Evolutionary conservation across 129 eudicot genomes (phyloP).

Genomic region (Pulicaria dysenterica): DNA sequence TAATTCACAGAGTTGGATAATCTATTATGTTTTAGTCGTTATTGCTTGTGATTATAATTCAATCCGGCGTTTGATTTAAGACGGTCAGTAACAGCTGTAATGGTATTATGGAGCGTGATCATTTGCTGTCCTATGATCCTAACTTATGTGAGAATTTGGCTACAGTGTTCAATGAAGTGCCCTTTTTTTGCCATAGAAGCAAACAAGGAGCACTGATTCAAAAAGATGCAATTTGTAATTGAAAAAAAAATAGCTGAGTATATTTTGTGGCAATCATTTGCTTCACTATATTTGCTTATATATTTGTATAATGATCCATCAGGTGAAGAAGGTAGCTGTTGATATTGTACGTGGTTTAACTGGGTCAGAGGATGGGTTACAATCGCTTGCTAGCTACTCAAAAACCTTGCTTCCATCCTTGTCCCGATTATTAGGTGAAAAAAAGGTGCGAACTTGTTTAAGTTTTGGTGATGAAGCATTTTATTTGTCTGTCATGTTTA

Average conservation of each 20-base stretch:
- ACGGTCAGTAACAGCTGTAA: no score
- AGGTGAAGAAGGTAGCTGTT: conserved; percentile 91
- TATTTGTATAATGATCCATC: conserved; percentile 5
- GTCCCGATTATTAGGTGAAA: conserved; percentile 56
- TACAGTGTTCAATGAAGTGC: no score
- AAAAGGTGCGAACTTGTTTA: conserved; percentile 49
- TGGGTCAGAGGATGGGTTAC: conserved; percentile 79
- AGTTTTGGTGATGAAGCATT: conserved; percentile 9
- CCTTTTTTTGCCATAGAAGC: no score
- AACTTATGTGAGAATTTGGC: no score
- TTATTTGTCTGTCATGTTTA: not conserved
- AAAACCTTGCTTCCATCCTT: conserved; percentile 49
- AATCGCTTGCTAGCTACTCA: conserved; percentile 59
- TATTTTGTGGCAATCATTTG: not conserved
- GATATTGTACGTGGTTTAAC: conserved; percentile 85
- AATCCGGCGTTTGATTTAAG: no score
- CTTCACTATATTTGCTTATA: not conserved
- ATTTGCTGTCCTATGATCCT: no score
- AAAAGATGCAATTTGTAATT: not conserved
- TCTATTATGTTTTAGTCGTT: no score
- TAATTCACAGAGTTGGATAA: not conserved
- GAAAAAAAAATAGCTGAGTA: not conserved
- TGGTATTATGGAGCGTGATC: no score
- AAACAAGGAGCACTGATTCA: no score
- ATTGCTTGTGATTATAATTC: no score